Evolutionary conservation across 2,329 filamentous ascomycete species (phyloP).

Genomic region (Alternaria sp.): DNA sequence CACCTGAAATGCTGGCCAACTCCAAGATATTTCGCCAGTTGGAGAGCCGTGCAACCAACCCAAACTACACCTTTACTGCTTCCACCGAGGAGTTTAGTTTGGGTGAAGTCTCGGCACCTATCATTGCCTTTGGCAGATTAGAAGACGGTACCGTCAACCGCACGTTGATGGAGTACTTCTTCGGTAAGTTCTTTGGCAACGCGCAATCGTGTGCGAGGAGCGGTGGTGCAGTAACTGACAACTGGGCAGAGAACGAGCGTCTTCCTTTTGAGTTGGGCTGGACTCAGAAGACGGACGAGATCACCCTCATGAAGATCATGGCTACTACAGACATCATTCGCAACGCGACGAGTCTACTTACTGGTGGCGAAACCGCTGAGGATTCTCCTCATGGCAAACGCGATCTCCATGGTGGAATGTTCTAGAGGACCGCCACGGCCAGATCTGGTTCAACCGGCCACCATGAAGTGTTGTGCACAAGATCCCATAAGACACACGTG

Average conservation of each 20-base stretch:
- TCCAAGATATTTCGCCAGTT: slow-evolving; percentile 58
- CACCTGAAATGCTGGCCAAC: slow-evolving; percentile 50
- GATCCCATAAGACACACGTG: background rate
- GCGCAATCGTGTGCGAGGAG: background rate
- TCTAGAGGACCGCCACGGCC: accelerated
- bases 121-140: slow-evolving; percentile 61
- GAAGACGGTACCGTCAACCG: slow-evolving; percentile 52
- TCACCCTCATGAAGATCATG: slow-evolving; percentile 24
- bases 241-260: slow-evolving; percentile 53
- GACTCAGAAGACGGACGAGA: slow-evolving; percentile 32
- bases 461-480: background rate
- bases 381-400: background rate
- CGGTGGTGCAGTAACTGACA: slow-evolving; percentile 25
- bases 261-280: slow-evolving; percentile 56
- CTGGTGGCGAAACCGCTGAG: background rate
- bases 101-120: slow-evolving; percentile 61
- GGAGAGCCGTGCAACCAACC: slow-evolving; percentile 58
- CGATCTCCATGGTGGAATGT: slow-evolving; percentile 1
- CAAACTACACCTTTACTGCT: slow-evolving; percentile 58
- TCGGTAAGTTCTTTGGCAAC: slow-evolving; percentile 49
- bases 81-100: slow-evolving; percentile 57
- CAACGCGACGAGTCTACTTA: slow-evolving; percentile 21
- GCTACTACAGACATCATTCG: slow-evolving; percentile 14
- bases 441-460: background rate
- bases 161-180: slow-evolving; percentile 57